A percentile compares a stretch with the other conserved stretches of the same genome.
Evolutionary conservation across 129 eudicot species (phyloP).

Genomic region (Erigeron canadensis): DNA sequence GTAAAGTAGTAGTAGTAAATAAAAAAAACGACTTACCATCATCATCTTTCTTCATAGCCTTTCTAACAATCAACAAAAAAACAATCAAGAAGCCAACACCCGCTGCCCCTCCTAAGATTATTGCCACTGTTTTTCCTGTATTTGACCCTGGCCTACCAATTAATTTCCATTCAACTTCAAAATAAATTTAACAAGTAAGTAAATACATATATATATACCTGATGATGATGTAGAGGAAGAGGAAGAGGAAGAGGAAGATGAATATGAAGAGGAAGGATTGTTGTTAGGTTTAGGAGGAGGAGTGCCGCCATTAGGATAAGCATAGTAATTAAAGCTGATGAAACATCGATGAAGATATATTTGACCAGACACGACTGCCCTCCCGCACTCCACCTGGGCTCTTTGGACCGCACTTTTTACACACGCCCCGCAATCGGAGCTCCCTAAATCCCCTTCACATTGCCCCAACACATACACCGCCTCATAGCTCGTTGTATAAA

Average conservation of each 20-base stretch:
- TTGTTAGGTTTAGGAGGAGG: constrained; percentile 56
- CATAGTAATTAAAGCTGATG: constrained; percentile 58
- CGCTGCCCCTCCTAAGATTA: constrained; percentile 93
- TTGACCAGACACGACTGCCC: constrained; percentile 71
- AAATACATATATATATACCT: too few species aligned
- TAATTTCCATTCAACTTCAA: too few species aligned
- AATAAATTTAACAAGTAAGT: too few species aligned
- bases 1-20: too few species aligned
- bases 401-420: constrained; percentile 76
- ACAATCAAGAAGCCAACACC: constrained; percentile 87
- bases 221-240: constrained; percentile 40
- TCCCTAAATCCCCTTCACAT: constrained; percentile 85
- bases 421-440: constrained; percentile 73
- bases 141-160: constrained; percentile 52
- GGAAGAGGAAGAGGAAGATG: constrained; percentile 27
- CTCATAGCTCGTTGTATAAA: constrained; percentile 58
- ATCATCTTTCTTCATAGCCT: constrained; percentile 80
- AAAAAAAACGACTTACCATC: too few species aligned
- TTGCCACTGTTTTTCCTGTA: constrained; percentile 93
- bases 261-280: constrained; percentile 37
- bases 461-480: constrained; percentile 72
- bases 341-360: constrained; percentile 75
- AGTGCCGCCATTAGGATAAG: constrained; percentile 64
- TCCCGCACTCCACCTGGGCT: constrained; percentile 88
- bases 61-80: constrained; percentile 65